phyloP scores from a whole-genome alignment of 352 stramenopile genomes.

The Pythium rhizo-oryzae region DNA sequence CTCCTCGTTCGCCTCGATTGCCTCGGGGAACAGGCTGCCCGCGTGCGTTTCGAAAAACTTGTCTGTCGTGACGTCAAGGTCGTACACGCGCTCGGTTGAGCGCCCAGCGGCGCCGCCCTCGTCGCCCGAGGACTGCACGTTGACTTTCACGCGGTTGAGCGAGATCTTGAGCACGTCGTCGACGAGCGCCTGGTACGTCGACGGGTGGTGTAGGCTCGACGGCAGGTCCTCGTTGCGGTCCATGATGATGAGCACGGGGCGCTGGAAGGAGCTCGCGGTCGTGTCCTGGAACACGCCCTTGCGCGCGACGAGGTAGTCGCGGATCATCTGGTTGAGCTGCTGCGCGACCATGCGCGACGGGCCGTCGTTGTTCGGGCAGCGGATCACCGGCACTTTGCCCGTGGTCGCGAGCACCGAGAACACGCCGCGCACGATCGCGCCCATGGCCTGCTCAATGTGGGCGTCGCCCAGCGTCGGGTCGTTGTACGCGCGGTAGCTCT shows the following conservation, averaged over 20 bases:
- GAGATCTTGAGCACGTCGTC: constrained; percentile 96
- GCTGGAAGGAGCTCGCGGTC: constrained; percentile 59
- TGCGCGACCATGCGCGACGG: constrained; percentile 96
- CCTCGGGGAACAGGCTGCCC: constrained; percentile 75
- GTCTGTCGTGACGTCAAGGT: constrained; percentile 81
- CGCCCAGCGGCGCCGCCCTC: constrained; percentile 28
- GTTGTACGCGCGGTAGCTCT: constrained; percentile 96
- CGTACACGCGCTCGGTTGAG: constrained; percentile 68
- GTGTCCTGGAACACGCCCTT: constrained; percentile 72
- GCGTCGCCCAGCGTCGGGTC: constrained; percentile 74
- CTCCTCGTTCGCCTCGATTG: constrained; percentile 87
- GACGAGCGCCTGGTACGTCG: constrained; percentile 94
- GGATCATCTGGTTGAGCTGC: constrained; percentile 87
- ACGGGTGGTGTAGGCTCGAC: constrained; percentile 95
- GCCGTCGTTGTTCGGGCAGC: constrained; percentile 92
- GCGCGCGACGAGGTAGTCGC: constrained; percentile 69
- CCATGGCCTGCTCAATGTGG: constrained; percentile 83
- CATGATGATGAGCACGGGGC: constrained; percentile 96
- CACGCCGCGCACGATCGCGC: constrained; percentile 72
- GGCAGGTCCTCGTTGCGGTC: constrained; percentile 97
- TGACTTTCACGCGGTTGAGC: constrained; percentile 96
- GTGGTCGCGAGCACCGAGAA: constrained; percentile 95
- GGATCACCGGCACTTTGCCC: constrained; percentile 95
- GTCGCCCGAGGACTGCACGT: constrained; percentile 54
- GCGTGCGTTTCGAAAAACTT: constrained; percentile 85